These are phyloP conservation scores for Ogataea methylovora DNA, from an alignment of 805 yeast species.

Conservation along the genomic window DNA sequence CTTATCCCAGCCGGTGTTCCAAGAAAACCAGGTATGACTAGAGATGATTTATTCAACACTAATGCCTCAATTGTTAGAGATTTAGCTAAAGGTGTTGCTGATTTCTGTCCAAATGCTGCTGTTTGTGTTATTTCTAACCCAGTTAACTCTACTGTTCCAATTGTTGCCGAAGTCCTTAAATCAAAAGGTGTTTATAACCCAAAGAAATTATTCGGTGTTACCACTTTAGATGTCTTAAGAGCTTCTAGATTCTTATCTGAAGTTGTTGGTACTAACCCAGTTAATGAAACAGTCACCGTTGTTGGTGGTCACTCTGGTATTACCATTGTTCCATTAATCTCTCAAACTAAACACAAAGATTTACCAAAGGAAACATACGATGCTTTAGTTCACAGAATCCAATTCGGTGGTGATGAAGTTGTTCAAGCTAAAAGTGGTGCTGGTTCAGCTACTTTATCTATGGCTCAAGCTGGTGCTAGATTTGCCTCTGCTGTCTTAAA, in stretches of 20 bases:
- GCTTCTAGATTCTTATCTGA: conserved; percentile 77
- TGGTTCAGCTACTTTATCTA: conserved; percentile 78
- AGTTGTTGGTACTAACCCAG: conserved; percentile 67
- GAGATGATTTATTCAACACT: conserved; percentile 94
- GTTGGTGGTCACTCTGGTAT: conserved; percentile 98
- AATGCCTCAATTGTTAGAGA: conserved; percentile 94
- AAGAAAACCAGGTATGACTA: conserved; percentile 98
- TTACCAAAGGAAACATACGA: conserved; percentile 58
- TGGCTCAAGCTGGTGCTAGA: conserved; percentile 82
- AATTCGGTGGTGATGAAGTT: conserved; percentile 88
- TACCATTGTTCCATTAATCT: conserved; percentile 89
- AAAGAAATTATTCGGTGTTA: conserved; percentile 89
- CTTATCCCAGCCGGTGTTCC: conserved; percentile 97
- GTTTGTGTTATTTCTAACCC: conserved; percentile 86
- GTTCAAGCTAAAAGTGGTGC: conserved; percentile 81
- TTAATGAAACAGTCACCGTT: conserved; percentile 70
- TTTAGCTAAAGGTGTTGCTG: conserved; percentile 80
- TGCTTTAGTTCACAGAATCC: conserved; percentile 78
- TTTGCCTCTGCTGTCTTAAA: conserved; percentile 61
- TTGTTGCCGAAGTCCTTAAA: conserved; percentile 88
- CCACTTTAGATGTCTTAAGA: conserved; percentile 88
- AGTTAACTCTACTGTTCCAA: conserved; percentile 95
- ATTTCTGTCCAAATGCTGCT: conserved; percentile 77
- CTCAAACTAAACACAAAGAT: conserved; percentile 67
- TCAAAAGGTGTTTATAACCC: conserved; percentile 84